Base-by-base conservation (phyloP, 2,329 filamentous ascomycete species). In the Fusarium sp. region DNA sequence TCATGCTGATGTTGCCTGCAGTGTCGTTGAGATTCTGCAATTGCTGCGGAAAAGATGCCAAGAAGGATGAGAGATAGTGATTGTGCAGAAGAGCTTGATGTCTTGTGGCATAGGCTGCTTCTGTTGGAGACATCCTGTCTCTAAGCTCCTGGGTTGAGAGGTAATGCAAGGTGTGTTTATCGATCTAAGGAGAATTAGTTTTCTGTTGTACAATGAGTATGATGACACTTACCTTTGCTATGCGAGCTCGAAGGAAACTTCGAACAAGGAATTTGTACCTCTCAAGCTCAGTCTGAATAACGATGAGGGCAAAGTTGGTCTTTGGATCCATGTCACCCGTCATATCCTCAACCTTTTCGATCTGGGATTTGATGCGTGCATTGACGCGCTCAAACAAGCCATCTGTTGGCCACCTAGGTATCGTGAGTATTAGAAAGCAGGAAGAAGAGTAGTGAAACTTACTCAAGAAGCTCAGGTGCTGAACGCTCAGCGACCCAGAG, bases 231-330 rank as follows among this genome's bases (percentile, higher is more conserved):
- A 94, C 93, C 88, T 99, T 98, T 59, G 93, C 90, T 63, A 98
- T 91, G n/a, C 96, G 88, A 14, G 93, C 91, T 58, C 97, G 88
- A 62, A 99, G 83, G 73, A 95, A 92, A 72, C 93, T 92, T 68
- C 96, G 88, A 22, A 98, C 89, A 27, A 99, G 87, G 79, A 94
- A 99, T 83, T 97, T 97, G 83, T 93, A 97, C 49, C 96, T 88
- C 81, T 98, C 95, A 60, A 99, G 89, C 83, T 99, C 96, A 11
- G 97, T 98, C 85, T 99, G 96, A 60, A 98, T 91, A 70, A 99
- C 92, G 53, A 98, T 97, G 78, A 98, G 91, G 68, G 91, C 90
- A 81, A 99, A 97, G 80, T 97, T 98, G 72, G 93, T 92, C 81
- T 93, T 94, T 50, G 95, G 93, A 78, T 97, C 94, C 90, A 95